These are phyloP conservation scores for Aciculosporium take DNA, from an alignment of 2,329 filamentous ascomycete genomes.

Conservation along the genomic window DNA sequence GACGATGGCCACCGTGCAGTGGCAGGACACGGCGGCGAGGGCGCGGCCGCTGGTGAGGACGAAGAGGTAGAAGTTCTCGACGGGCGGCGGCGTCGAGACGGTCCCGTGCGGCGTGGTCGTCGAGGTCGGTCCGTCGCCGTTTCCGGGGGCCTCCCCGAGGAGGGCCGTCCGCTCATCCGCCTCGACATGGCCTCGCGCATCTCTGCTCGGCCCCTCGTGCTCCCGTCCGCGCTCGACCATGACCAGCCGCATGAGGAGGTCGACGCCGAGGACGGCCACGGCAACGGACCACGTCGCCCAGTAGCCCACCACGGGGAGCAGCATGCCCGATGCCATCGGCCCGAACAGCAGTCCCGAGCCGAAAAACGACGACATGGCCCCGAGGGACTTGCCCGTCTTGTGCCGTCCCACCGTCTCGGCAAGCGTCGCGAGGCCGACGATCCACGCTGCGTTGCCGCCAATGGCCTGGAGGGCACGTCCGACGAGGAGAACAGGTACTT, in stretches of 20 bases:
- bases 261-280: background rate
- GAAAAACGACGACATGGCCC: background rate
- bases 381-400: background rate
- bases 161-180: background rate
- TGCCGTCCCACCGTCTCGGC: background rate
- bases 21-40: background rate
- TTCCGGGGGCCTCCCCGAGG: background rate
- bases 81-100: background rate
- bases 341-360: background rate
- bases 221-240: background rate
- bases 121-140: background rate
- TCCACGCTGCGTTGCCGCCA: constrained; percentile 1
- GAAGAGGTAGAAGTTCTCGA: background rate
- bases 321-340: background rate
- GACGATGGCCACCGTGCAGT: background rate
- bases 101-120: background rate
- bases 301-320: background rate
- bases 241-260: background rate
- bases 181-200: background rate
- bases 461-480: background rate
- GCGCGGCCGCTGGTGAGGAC: background rate
- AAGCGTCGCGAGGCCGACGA: background rate
- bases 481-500: background rate
- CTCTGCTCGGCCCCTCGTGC: too few relatives aligned
- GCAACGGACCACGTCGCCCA: background rate